phyloP scores from a whole-genome alignment of 129 eudicot species.

The Gnaphalium uliginosum region DNA sequence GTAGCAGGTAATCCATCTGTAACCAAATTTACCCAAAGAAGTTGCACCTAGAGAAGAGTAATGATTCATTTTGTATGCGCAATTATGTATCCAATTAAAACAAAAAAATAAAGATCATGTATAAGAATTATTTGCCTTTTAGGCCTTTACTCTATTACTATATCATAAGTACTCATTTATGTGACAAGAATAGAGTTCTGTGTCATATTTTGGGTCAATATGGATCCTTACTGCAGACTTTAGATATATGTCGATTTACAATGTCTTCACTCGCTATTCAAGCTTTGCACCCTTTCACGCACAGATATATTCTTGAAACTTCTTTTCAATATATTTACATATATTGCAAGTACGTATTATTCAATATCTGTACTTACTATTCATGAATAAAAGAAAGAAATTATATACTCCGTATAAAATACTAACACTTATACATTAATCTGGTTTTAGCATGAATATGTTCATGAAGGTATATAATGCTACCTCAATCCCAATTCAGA shows the following conservation, averaged over 20 bases:
- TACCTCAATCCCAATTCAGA: not conserved
- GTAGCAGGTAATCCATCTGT: constrained; percentile 99
- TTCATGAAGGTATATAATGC: not conserved
- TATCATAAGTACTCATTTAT: not conserved
- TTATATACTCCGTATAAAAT: no score
- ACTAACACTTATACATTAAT: not conserved
- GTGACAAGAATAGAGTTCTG: not conserved
- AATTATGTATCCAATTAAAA: not conserved
- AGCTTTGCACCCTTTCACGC: no score
- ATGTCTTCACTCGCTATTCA: no score
- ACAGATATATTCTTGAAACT: no score
- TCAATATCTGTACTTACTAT: no score
- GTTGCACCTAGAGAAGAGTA: constrained; percentile 76
- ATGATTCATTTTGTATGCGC: not conserved
- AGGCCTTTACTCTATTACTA: not conserved
- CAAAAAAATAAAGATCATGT: not conserved
- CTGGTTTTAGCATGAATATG: not conserved
- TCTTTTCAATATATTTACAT: no score
- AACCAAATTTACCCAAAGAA: constrained; percentile 97
- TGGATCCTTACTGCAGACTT: not conserved
- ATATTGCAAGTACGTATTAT: no score
- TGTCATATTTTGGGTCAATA: not conserved
- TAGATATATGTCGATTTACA: no score
- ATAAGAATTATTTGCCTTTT: not conserved
- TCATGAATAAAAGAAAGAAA: no score